These are phyloP conservation scores for Backusella morwellensis DNA, from an alignment of 192 early-diverging fungal genomes.

Conservation along the genomic window DNA sequence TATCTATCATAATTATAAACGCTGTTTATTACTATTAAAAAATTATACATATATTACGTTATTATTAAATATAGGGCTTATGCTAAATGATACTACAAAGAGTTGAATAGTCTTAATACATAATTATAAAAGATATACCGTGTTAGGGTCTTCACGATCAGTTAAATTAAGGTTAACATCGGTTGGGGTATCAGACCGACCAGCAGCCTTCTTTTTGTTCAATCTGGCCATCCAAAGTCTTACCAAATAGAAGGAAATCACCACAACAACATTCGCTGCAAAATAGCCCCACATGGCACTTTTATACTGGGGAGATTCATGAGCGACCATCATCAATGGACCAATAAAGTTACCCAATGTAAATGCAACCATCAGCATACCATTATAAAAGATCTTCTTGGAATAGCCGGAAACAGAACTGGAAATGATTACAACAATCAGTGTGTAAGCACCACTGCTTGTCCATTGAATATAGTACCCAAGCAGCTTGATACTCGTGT, in stretches of 20 bases:
- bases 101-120: background rate
- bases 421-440: background rate
- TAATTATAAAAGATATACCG: conserved; percentile 6
- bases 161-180: background rate
- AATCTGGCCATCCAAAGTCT: background rate
- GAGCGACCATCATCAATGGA: background rate
- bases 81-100: background rate
- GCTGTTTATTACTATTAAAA: background rate
- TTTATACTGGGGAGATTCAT: background rate
- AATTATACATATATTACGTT: background rate
- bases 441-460: conserved; percentile 1
- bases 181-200: background rate
- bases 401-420: conserved; percentile 17
- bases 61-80: background rate
- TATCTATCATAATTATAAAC: background rate
- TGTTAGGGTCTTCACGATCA: background rate
- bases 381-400: conserved; percentile 17
- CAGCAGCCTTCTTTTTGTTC: background rate
- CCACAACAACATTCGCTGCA: background rate
- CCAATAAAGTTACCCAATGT: conserved; percentile 8
- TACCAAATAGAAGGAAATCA: background rate
- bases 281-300: background rate
- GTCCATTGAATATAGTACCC: background rate
- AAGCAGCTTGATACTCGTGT: background rate
- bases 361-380: background rate